phyloP scores from a whole-genome alignment of 805 yeast species.

The Starmerella apis region DNA sequence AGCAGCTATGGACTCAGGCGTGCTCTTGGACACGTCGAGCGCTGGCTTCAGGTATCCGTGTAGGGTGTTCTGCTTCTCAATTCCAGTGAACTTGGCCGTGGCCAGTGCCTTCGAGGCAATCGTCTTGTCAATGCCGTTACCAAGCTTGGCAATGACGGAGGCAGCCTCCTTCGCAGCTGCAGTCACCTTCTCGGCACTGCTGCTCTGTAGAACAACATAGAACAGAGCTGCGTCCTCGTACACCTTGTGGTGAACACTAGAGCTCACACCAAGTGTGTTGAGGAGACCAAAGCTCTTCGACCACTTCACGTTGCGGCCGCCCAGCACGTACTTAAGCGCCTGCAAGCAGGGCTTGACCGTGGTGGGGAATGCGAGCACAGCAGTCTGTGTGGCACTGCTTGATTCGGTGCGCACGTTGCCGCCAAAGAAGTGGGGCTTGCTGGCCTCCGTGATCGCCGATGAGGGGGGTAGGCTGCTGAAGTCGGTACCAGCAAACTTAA shows the following conservation, averaged over 20 bases:
- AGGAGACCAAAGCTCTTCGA: slow-evolving; percentile 43
- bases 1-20: slow-evolving; percentile 31
- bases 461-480: slow-evolving; percentile 57
- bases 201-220: slow-evolving; percentile 54
- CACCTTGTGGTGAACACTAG: slow-evolving; percentile 45
- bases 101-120: slow-evolving; percentile 44
- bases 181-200: slow-evolving; percentile 48
- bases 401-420: slow-evolving; percentile 59
- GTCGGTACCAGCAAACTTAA: slow-evolving; percentile 50
- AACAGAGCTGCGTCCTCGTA: slow-evolving; percentile 77
- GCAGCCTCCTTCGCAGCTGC: slow-evolving; percentile 43
- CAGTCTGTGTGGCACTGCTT: slow-evolving; percentile 50
- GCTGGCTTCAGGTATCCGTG: slow-evolving; percentile 38
- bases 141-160: slow-evolving; percentile 26
- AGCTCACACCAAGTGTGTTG: slow-evolving; percentile 35
- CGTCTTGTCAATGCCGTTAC: slow-evolving; percentile 28
- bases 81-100: slow-evolving; percentile 50
- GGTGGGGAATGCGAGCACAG: slow-evolving; percentile 72
- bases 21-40: slow-evolving; percentile 33
- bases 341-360: slow-evolving; percentile 53
- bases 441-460: slow-evolving; percentile 36
- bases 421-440: slow-evolving; percentile 40
- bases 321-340: slow-evolving; percentile 59
- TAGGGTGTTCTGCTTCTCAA: slow-evolving; percentile 32
- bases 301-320: slow-evolving; percentile 45